These are phyloP conservation scores for Phylloporus sp. DNA, from an alignment of 768 basidiomycete species.

Conservation along the genomic window DNA sequence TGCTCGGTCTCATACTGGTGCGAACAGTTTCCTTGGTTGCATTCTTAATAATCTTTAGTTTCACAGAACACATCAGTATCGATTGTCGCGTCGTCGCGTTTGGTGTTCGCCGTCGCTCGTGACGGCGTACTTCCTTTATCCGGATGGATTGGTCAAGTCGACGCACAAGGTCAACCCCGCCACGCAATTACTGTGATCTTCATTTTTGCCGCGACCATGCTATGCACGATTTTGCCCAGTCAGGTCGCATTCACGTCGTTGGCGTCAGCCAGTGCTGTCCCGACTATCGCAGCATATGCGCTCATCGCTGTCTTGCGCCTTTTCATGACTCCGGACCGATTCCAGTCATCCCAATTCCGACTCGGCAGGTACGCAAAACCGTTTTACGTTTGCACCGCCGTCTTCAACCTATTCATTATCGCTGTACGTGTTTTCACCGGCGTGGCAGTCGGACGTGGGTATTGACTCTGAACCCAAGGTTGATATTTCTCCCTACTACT, in stretches of 20 bases:
- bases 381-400: conserved; percentile 60
- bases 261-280: conserved; percentile 79
- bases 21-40: conserved; percentile 17
- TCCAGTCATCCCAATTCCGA: conserved; percentile 67
- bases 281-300: conserved; percentile 85
- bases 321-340: conserved; percentile 71
- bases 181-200: conserved; percentile 88
- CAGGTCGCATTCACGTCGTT: conserved; percentile 91
- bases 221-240: conserved; percentile 88
- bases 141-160: conserved; percentile 75
- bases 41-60: background rate
- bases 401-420: conserved; percentile 75
- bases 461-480: conserved; percentile 42
- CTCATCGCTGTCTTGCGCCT: conserved; percentile 74
- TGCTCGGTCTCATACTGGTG: conserved; percentile 80
- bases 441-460: background rate
- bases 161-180: conserved; percentile 64
- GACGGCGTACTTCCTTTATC: conserved; percentile 88
- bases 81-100: conserved; percentile 82
- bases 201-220: conserved; percentile 62
- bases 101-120: conserved; percentile 91
- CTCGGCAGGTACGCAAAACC: conserved; percentile 61
- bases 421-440: conserved; percentile 43
- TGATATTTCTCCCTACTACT: conserved; percentile 82
- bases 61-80: conserved; percentile 78